phyloP scores from a whole-genome alignment of 345 rosid species.

The Erucastrum elatum region DNA sequence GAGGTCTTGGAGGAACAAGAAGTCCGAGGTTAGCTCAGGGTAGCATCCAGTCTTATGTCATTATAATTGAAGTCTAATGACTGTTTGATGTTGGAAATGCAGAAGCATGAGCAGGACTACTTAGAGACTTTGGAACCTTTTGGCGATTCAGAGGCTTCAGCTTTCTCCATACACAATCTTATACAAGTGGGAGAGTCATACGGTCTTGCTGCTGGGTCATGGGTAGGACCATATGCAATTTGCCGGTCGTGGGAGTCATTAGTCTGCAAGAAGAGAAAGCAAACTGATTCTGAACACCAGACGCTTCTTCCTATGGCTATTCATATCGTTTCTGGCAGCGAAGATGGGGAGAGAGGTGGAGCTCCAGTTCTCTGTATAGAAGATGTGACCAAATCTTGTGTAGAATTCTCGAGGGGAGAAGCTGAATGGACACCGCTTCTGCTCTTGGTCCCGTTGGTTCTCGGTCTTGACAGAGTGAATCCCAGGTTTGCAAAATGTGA shows the following conservation, averaged over 20 bases:
- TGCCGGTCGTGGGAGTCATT: constrained; percentile 90
- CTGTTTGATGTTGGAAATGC: constrained; percentile 41
- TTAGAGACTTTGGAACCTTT: constrained; percentile 71
- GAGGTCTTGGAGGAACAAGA: constrained; percentile 80
- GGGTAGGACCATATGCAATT: constrained; percentile 96
- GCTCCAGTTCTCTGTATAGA: constrained; percentile 88
- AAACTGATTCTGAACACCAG: constrained; percentile 25
- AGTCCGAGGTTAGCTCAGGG: constrained; percentile 47
- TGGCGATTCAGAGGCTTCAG: constrained; percentile 68
- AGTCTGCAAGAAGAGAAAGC: constrained; percentile 52
- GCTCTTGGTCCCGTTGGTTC: constrained; percentile 93
- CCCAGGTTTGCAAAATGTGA: constrained; percentile 32
- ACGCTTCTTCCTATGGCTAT: constrained; percentile 74
- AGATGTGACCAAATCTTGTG: constrained; percentile 70
- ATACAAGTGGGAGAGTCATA: constrained; percentile 69
- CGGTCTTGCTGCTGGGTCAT: constrained; percentile 96
- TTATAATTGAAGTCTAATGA: neutral
- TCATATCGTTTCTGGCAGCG: constrained; percentile 87
- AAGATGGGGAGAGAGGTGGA: constrained; percentile 94
- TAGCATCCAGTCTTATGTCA: neutral
- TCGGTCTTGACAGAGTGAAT: constrained; percentile 85
- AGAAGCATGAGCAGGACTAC: constrained; percentile 68
- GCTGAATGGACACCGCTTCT: constrained; percentile 78
- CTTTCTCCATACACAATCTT: constrained; percentile 89
- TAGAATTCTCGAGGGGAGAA: constrained; percentile 63